Conservation (phyloP, 2,329 filamentous ascomycete species). For the Aureobasidium sp. region DNA sequence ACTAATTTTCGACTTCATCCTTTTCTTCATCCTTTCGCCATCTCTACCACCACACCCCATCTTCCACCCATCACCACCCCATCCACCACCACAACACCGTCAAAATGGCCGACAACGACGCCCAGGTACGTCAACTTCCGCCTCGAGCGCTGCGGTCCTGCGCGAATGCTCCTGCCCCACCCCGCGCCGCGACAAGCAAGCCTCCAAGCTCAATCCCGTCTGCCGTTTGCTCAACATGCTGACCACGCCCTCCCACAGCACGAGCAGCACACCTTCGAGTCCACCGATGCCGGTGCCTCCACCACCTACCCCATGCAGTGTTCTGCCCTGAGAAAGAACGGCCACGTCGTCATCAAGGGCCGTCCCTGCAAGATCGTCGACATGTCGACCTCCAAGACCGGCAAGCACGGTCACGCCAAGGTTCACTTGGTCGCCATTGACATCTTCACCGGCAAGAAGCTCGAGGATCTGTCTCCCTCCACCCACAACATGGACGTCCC, state of each 20-base stretch:
- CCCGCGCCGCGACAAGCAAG: conserved; percentile 3
- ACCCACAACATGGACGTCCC: conserved; percentile 98
- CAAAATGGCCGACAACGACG: conserved; percentile 26
- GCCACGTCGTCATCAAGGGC: conserved; percentile 95
- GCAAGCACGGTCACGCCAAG: conserved; percentile 99
- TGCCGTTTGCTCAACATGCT: not conserved
- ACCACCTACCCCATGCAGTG: conserved; percentile 96
- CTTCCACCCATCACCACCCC: conserved; percentile 10
- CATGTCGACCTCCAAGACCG: conserved; percentile 99
- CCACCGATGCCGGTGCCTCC: conserved; percentile 93
- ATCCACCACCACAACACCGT: conserved; percentile 4
- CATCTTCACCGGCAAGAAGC: conserved; percentile 99
- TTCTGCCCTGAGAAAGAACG: conserved; percentile 99
- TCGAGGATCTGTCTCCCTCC: conserved; percentile 97
- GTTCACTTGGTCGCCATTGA: conserved; percentile 96
- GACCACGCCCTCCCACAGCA: conserved; percentile 33
- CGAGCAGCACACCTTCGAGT: conserved; percentile 68
- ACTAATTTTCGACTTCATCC: conserved; percentile 8
- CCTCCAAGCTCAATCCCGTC: not conserved
- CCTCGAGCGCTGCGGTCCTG: conserved; percentile 8
- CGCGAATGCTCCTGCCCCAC: conserved; percentile 5
- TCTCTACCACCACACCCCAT: conserved; percentile 15
- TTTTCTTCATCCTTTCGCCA: conserved; percentile 14
- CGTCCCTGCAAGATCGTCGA: conserved; percentile 99
- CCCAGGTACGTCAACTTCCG: conserved; percentile 21